Evolutionary conservation across 2,329 filamentous ascomycete species (phyloP).

Genomic region (Xylaria sp.): DNA sequence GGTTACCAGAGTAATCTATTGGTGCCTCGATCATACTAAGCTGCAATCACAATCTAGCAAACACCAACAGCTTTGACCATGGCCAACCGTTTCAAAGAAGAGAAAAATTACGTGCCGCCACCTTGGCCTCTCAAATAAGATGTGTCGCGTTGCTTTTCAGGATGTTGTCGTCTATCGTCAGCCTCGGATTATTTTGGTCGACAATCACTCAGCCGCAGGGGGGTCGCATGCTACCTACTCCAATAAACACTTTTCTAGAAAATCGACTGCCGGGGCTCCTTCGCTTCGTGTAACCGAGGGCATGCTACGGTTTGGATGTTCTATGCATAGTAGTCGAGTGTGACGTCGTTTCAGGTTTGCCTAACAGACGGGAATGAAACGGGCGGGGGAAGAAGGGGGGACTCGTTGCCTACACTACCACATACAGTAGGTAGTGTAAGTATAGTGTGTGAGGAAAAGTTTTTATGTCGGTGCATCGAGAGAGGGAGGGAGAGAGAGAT

Average conservation of each 20-base stretch:
- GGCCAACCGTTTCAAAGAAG: slow-evolving; percentile 1
- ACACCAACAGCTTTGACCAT: not conserved
- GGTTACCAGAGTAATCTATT: slow-evolving; percentile 20
- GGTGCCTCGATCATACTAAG: slow-evolving; percentile 6
- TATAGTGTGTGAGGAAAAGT: not conserved
- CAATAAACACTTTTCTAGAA: slow-evolving; percentile 30
- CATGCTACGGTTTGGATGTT: slow-evolving; percentile 18
- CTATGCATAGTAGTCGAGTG: slow-evolving; percentile 26
- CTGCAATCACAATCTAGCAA: slow-evolving; percentile 19
- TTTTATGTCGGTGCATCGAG: slow-evolving; percentile 3
- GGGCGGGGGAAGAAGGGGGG: slow-evolving; percentile 12
- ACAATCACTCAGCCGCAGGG: slow-evolving; percentile 27
- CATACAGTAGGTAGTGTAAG: not conserved
- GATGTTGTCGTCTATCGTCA: slow-evolving; percentile 17
- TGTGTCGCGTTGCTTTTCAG: slow-evolving; percentile 4
- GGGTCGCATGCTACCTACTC: slow-evolving; percentile 12
- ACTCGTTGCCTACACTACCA: not conserved
- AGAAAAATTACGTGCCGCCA: not conserved
- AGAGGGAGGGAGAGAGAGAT: not conserved
- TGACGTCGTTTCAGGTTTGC: slow-evolving; percentile 36
- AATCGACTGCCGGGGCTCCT: slow-evolving; percentile 20
- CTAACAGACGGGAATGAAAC: slow-evolving; percentile 29
- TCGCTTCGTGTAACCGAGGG: slow-evolving; percentile 31
- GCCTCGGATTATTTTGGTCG: slow-evolving; percentile 27
- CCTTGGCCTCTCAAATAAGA: not conserved